phyloP scores from a whole-genome alignment of 2,329 filamentous ascomycete species.

The Fusarium nodosum region DNA sequence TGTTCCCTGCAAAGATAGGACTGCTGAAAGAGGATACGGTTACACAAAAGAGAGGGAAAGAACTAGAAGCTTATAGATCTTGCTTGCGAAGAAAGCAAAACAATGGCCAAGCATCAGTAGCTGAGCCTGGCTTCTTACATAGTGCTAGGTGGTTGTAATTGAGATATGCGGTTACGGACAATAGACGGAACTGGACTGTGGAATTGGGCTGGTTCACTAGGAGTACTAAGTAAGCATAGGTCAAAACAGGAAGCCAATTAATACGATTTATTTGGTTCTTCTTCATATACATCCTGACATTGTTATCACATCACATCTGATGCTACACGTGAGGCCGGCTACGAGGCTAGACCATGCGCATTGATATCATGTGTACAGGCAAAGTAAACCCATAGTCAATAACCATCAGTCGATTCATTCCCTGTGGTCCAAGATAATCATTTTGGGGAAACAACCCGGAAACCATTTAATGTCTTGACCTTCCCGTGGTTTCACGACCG shows the following conservation, averaged over 20 bases:
- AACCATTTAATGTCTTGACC: slow-evolving; percentile 5
- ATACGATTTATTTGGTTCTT: slow-evolving; percentile 9
- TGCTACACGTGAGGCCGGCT: slow-evolving; percentile 11
- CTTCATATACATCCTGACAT: slow-evolving; percentile 1
- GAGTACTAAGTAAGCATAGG: slow-evolving; percentile 32
- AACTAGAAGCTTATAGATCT: slow-evolving; percentile 3
- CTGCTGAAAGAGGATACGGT: not conserved
- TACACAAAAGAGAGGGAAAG: slow-evolving; percentile 14
- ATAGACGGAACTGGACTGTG: slow-evolving; percentile 34
- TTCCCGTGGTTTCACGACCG: slow-evolving; percentile 15
- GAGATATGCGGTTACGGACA: slow-evolving; percentile 21
- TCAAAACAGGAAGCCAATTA: slow-evolving; percentile 17
- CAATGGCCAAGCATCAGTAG: slow-evolving; percentile 4
- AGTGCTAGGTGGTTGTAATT: slow-evolving; percentile 14
- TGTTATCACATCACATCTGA: slow-evolving; percentile 15
- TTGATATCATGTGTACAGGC: not conserved
- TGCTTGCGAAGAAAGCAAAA: slow-evolving; percentile 13
- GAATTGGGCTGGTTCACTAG: slow-evolving; percentile 6
- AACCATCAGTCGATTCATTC: slow-evolving; percentile 13
- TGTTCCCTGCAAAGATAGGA: not conserved
- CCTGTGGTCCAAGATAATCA: not conserved
- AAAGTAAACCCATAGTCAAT: slow-evolving; percentile 3
- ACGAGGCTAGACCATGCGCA: slow-evolving; percentile 8
- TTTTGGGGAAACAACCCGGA: not conserved
- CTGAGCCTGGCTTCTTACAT: too few species aligned